Evolutionary conservation across 768 basidiomycete genomes (phyloP), one percentile per base, ranked within the genome.

Genomic region (Antrodiella citrinella): DNA sequence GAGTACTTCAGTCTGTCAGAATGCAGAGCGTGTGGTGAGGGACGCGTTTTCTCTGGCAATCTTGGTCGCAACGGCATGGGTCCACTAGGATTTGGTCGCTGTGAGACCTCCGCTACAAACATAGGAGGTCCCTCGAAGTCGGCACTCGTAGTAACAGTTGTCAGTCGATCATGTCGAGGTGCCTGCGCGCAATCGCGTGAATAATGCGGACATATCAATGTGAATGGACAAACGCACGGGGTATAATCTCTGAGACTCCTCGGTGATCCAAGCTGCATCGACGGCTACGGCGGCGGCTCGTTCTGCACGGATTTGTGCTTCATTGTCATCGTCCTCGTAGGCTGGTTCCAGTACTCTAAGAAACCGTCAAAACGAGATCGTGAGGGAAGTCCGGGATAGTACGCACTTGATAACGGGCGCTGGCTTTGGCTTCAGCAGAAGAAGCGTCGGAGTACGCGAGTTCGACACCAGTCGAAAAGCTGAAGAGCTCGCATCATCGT

Each of bases 231-330:
- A 2, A 55, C 66, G 47, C 52, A 68, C 66, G 3, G 46, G 23
- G 35, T 50, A 50, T 9, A 54, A 48, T 26, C 54, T 59, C 5
- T 22, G 48, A 4, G 63, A 63, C 51, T 61, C 57, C 4, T 46
- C 43, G 26, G 59, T 12, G 21, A 69, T 50, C 56, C 57, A 58
- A 4, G 51, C 53, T 3, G 57, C 50, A 26, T 68, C 65, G 9
- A 69, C 66, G 4, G 65, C 66, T 26, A 55, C 56, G 3, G 56
- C 61, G 9, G 46, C 51, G 1, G 67, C 67, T 13, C 58, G 63
- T 2, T 51, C 26, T 2, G 53, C 56, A 22, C 68, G 58, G 3
- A 52, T 25, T 19, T 53, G 47, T 1, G 64, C 66, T 24, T 67
- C 63, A 10, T 44, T 48, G 10, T 55, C 54, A 4, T 60, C 60